Evolutionary conservation across 371 early-diverging fungal species (phyloP), one percentile per base, ranked within the genome.

Genomic region (Mucor indicus): DNA sequence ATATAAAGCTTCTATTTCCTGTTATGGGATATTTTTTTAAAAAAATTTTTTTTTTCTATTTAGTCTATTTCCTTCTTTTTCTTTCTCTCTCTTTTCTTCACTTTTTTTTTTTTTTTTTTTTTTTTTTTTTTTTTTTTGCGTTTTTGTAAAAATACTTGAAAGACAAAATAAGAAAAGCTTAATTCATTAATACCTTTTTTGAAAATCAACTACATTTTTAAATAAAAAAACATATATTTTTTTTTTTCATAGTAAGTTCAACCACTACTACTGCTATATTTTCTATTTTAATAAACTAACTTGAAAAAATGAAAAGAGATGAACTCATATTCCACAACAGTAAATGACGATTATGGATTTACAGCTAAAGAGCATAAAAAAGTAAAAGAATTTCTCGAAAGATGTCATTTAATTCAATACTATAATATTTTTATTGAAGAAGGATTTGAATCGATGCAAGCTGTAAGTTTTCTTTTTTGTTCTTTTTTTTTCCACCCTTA

Each of bases 401-500:
- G 55, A 37, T 70, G 69, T 38, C 38, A 50, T 21, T 54, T 72
- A 16, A 11, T 30, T 3, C 62, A 72, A 17, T 76, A 76, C 43
- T 43, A 53, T 21, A 41, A 44, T 23, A 37, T 39, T 13, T 70
- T 76, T 42, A 60, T 72, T 11, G 38, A 45, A 0, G 77, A 76
- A 62, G 77, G 77, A 1, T 76, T 76, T 43, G 77, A 76, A 19
- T 57, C 67, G 0, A 30, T 72, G n/a, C 37, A 56, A 53, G 60
- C 76, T 25, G 76, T 76, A 69, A 44, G 52, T 43, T 10, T 23
- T 41, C 20, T 27, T 42, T 4, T 39, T 21, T 38, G 32, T 33
- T 33, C 13, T 32, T 38, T 17, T 12, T 7, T 37, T 17, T 44
- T 13, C n/a, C 12, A 35, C 11, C 6, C 8, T 6, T 6, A 29